These are phyloP conservation scores for Penicillium olsonii DNA, from an alignment of 2,329 filamentous ascomycete species.

Conservation along the genomic window DNA sequence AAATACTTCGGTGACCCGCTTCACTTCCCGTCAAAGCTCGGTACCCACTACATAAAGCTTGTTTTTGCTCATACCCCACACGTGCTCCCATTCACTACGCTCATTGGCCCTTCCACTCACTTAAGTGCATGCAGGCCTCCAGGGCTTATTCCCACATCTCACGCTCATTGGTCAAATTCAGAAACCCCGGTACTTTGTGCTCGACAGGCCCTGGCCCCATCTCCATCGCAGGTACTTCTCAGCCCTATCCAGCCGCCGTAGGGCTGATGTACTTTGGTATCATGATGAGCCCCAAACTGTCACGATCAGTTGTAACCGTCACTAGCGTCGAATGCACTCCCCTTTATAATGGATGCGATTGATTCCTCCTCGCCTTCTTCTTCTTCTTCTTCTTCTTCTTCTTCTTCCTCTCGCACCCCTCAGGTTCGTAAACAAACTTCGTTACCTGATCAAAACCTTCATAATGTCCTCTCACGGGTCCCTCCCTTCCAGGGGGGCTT, in stretches of 20 bases:
- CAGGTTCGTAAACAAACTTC: too few species aligned
- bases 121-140: too few species aligned
- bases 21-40: neutral
- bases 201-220: too few species aligned
- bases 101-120: neutral
- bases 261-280: neutral
- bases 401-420: neutral
- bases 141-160: too few species aligned
- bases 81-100: neutral
- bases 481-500: neutral
- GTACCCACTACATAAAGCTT: neutral
- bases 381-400: neutral
- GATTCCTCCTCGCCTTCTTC: neutral
- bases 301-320: conserved; percentile 4
- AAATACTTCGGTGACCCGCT: too few species aligned
- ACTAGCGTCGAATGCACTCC: neutral
- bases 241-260: neutral
- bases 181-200: too few species aligned
- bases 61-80: neutral
- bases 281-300: neutral
- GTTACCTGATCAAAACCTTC: too few species aligned
- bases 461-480: neutral
- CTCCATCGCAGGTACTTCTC: neutral
- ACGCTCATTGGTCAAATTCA: neutral
- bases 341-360: neutral